Conservation (phyloP, 257 asterid species). For the Schizonepeta tenuifolia region DNA sequence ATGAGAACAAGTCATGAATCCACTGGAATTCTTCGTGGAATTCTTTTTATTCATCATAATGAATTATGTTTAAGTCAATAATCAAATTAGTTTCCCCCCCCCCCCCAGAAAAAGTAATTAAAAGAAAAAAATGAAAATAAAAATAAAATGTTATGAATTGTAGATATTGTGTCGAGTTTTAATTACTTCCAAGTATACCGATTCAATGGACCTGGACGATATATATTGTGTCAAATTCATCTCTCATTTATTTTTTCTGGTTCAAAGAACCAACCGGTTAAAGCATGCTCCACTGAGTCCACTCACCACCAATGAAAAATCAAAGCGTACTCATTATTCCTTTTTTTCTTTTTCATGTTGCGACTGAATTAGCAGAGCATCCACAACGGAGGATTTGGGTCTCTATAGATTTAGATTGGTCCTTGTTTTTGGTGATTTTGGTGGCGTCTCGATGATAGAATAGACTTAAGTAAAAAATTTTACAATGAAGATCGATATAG, state of each 20-base stretch:
- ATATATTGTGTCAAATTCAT: neutral
- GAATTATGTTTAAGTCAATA: neutral
- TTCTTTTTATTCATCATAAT: neutral
- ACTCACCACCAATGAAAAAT: neutral
- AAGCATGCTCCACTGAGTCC: constrained; percentile 1
- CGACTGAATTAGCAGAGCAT: too few species aligned
- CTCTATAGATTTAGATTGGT: too few species aligned
- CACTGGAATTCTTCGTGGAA: too few species aligned
- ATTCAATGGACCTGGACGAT: neutral
- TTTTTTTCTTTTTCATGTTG: too few species aligned
- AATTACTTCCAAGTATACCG: neutral
- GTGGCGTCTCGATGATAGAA: too few species aligned
- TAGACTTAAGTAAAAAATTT: too few species aligned
- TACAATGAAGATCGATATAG: too few species aligned
- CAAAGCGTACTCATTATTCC: neutral
- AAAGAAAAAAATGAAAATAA: too few species aligned
- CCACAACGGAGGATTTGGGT: too few species aligned
- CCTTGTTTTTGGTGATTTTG: too few species aligned
- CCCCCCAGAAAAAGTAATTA: too few species aligned
- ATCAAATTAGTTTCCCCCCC: neutral
- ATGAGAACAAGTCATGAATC: too few species aligned
- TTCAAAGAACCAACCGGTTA: neutral
- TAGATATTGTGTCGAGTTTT: neutral
- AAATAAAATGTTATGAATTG: neutral
- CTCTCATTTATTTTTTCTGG: neutral